A percentile compares a stretch with the other conserved stretches of the same genome.
Evolutionary conservation across 2,329 filamentous ascomycete species (phyloP).

Genomic region (Neofusicoccum sp.): DNA sequence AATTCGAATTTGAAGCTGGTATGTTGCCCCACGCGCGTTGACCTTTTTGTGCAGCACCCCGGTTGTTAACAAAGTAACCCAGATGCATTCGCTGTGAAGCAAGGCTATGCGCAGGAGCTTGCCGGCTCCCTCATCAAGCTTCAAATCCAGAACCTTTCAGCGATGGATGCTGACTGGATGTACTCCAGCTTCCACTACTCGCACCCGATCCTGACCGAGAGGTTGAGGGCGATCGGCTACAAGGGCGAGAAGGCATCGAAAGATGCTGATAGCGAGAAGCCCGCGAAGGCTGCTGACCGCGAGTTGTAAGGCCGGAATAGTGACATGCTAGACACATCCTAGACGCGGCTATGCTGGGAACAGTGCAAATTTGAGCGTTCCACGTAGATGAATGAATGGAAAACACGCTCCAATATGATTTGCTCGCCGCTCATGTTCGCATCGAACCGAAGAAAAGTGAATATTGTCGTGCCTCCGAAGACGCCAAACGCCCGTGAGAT

Average conservation of each 20-base stretch:
- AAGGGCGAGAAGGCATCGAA: slow-evolving; percentile 62
- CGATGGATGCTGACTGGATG: slow-evolving; percentile 98
- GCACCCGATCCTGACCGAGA: slow-evolving; percentile 92
- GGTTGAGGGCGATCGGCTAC: slow-evolving; percentile 89
- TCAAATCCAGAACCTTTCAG: slow-evolving; percentile 96
- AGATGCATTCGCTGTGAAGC: slow-evolving; percentile 81
- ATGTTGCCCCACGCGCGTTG: slow-evolving; percentile 23
- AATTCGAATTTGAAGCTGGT: slow-evolving; percentile 94
- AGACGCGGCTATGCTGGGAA: background rate
- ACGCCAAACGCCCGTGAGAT: background rate
- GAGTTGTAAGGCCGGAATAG: slow-evolving; percentile 60
- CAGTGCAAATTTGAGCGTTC: slow-evolving; percentile 19
- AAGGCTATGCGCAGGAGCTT: slow-evolving; percentile 83
- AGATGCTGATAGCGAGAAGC: slow-evolving; percentile 58
- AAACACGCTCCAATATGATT: background rate
- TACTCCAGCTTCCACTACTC: slow-evolving; percentile 99
- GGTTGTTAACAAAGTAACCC: slow-evolving; percentile 26
- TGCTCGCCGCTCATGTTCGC: background rate
- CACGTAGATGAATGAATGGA: slow-evolving; percentile 3
- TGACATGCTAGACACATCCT: background rate
- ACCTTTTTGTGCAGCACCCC: background rate
- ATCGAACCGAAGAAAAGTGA: background rate
- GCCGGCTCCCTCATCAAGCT: slow-evolving; percentile 91
- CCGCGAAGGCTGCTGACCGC: slow-evolving; percentile 72
- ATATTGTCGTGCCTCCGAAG: background rate